Evolutionary conservation across 2,329 filamentous ascomycete genomes (phyloP), one percentile per base, ranked within the genome.

Genomic region (Monilinia vaccinii-corymbosi): DNA sequence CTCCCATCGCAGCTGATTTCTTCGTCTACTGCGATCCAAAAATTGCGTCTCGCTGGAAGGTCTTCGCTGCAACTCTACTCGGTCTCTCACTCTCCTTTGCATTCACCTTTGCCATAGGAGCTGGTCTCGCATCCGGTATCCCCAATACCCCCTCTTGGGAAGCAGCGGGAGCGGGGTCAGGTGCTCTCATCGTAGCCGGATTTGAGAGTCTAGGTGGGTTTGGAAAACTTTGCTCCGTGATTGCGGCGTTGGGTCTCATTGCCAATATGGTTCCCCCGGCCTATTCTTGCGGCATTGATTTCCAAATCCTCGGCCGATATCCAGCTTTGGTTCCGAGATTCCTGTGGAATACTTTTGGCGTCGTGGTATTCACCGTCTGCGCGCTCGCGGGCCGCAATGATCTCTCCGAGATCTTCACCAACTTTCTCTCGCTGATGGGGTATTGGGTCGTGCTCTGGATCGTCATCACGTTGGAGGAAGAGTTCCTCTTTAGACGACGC

Each of bases 401-500:
- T 64, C 76, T 89, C 2, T 80, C 83, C 0, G 77, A 77, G 31
- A 86, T 88, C 61, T 87, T 88, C 69, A 83, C 81, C 13, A 88
- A 88, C 69, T 87, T 88, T 70, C 76, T 88, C 6, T 83, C 84
- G 0, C 73, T 88, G 25, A 88, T 88, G 81, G 86, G 85, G 1
- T 88, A 88, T 71, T 88, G 84, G 84, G 78, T 86, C 18, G 78
- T 78, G 16, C 81, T 87, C 48, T 86, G 83, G 82, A 77, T 87
- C 23, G 78, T 79, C 1, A 85, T 88, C 50, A 75, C 81, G 2
- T 71, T 84, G 2, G 78, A 83, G 67, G 86, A 89, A 68, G 79
- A 85, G 52, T 70, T 85, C 23, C 75, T 88, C 52, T 88, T 88
- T 70, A 77, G 83, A 2, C 73, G 76, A 3, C 67, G 68, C 5